Evolutionary conservation across 2,329 filamentous ascomycete species (phyloP).

Genomic region (Microcyclosporella mali): DNA sequence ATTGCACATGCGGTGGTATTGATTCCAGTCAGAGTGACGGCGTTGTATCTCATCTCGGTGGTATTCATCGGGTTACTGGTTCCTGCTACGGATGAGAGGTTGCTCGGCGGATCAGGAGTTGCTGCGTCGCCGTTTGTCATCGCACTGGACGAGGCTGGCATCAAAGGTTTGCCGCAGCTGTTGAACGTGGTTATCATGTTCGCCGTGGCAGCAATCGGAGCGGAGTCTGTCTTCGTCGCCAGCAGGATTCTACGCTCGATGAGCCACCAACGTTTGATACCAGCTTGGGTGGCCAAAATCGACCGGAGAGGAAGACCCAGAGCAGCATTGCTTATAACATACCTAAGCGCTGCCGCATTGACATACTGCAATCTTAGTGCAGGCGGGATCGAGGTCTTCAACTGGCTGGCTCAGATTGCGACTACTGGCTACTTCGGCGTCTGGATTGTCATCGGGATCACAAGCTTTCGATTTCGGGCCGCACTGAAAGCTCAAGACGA

Average conservation of each 20-base stretch:
- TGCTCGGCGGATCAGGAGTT: constrained; percentile 20
- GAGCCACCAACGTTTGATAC: constrained; percentile 56
- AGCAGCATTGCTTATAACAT: constrained; percentile 61
- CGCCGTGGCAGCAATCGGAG: constrained; percentile 51
- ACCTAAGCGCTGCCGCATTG: constrained; percentile 58
- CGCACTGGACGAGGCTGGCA: constrained; percentile 53
- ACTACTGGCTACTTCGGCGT: constrained; percentile 68
- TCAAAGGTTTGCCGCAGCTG: constrained; percentile 53
- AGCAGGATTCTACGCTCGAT: constrained; percentile 50
- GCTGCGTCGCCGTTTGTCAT: constrained; percentile 58
- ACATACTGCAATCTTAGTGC: constrained; percentile 62
- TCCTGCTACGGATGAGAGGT: constrained; percentile 12
- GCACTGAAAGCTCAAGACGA: constrained; percentile 66
- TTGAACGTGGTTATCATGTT: constrained; percentile 61
- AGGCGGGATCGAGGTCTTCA: constrained; percentile 57
- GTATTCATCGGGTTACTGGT: constrained; percentile 27
- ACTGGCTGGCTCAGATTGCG: constrained; percentile 69
- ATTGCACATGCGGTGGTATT: constrained; percentile 38
- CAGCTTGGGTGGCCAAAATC: constrained; percentile 68
- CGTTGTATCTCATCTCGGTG: constrained; percentile 34
- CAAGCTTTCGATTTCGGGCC: constrained; percentile 77
- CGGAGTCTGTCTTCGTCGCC: constrained; percentile 52
- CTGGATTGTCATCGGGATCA: constrained; percentile 74
- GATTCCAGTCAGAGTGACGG: constrained; percentile 36
- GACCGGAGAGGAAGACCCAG: constrained; percentile 77